Conservation (phyloP, 176 grass and related monocot species). For the Zoysia pacifica region DNA sequence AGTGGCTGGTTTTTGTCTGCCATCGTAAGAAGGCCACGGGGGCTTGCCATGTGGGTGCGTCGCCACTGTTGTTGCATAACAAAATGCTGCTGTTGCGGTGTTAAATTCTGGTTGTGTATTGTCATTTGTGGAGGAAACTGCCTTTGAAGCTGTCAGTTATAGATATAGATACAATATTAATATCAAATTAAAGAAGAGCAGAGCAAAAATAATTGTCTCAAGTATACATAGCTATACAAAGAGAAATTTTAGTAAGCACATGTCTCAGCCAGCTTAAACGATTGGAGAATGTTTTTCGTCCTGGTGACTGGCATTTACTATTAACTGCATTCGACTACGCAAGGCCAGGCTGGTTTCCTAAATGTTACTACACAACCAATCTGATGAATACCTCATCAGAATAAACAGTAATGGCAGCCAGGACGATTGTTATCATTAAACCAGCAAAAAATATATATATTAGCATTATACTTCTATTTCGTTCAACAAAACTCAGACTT, state of each 20-base stretch:
- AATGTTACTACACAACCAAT: neutral
- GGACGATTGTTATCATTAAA: neutral
- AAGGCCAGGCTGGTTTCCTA: neutral
- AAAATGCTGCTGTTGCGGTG: constrained; percentile 73
- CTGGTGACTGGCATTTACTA: no score
- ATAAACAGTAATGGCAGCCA: constrained; percentile 14
- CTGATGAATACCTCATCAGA: constrained; percentile 6
- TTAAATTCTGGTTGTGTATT: constrained; percentile 54
- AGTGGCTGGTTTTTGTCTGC: constrained; percentile 72
- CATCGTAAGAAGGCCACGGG: constrained; percentile 69
- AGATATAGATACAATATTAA: constrained; percentile 22
- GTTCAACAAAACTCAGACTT: neutral
- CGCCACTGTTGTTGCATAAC: constrained; percentile 58
- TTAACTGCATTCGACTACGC: no score
- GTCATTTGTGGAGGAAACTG: constrained; percentile 69
- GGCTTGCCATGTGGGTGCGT: constrained; percentile 63
- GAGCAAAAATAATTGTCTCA: neutral
- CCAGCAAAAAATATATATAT: neutral
- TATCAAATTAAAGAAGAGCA: neutral
- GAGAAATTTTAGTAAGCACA: no score
- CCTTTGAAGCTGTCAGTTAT: constrained; percentile 56
- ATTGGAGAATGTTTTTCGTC: no score
- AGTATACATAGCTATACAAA: no score
- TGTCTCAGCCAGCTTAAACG: no score
- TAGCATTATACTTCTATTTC: neutral